A percentile compares a stretch with the other conserved stretches of the same genome.
These are phyloP conservation scores for Phytophthora crassamura DNA, from an alignment of 352 stramenopile species.

Conservation along the genomic window DNA sequence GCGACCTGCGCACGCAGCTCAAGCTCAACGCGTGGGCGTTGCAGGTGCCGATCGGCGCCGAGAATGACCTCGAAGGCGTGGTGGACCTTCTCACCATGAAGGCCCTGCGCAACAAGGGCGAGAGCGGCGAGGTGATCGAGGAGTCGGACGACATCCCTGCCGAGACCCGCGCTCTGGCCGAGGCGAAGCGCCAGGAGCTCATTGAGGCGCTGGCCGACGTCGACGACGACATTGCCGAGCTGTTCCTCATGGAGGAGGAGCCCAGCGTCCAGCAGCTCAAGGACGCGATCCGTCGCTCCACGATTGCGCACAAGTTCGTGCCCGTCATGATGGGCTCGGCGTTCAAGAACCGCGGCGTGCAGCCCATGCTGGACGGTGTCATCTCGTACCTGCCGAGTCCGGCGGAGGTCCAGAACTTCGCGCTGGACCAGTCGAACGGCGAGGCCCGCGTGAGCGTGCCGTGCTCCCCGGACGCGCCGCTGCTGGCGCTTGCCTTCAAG, in stretches of 20 bases:
- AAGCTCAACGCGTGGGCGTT: slow-evolving; percentile 97
- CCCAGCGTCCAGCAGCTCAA: slow-evolving; percentile 92
- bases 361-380: slow-evolving; percentile 98
- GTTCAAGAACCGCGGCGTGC: slow-evolving; percentile 98
- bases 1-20: slow-evolving; percentile 95
- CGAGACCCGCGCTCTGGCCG: slow-evolving; percentile 82
- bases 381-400: slow-evolving; percentile 97
- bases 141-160: slow-evolving; percentile 91
- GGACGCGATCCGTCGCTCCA: slow-evolving; percentile 94
- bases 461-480: slow-evolving; percentile 88
- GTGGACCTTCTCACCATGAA: slow-evolving; percentile 96
- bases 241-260: slow-evolving; percentile 99
- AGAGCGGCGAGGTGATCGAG: slow-evolving; percentile 89
- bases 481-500: slow-evolving; percentile 99
- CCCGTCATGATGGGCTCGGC: slow-evolving; percentile 99
- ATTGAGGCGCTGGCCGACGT: slow-evolving; percentile 96
- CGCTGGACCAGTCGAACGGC: slow-evolving; percentile 93
- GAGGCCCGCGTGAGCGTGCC: slow-evolving; percentile 92
- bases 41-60: slow-evolving; percentile 98
- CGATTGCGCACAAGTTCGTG: slow-evolving; percentile 98
- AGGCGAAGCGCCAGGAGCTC: slow-evolving; percentile 93
- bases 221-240: slow-evolving; percentile 98
- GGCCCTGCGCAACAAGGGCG: slow-evolving; percentile 92
- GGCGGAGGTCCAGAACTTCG: slow-evolving; percentile 95
- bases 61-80: slow-evolving; percentile 95